phyloP scores from a whole-genome alignment of 192 early-diverging fungal genomes.

The Chytriomyces sp. region DNA sequence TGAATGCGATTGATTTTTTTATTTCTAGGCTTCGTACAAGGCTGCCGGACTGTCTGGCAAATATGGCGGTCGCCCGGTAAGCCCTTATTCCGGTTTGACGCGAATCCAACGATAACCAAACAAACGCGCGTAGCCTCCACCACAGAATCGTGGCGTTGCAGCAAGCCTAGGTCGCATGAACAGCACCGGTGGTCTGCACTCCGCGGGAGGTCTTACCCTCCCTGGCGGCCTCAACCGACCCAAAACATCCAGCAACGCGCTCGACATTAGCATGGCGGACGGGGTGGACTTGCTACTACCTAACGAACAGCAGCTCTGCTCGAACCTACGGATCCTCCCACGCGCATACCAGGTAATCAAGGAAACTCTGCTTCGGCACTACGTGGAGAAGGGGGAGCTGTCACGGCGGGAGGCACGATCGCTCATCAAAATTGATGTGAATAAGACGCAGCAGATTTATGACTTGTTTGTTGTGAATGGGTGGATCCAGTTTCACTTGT shows the following conservation, averaged over 20 bases:
- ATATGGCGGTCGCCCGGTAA: too few relatives aligned
- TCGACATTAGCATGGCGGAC: constrained; percentile 81
- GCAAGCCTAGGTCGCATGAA: neutral
- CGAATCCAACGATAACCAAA: too few relatives aligned
- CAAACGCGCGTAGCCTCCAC: too few relatives aligned
- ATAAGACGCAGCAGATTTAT: constrained; percentile 83
- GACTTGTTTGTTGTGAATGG: constrained; percentile 93
- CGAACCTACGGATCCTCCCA: constrained; percentile 80
- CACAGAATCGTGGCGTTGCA: neutral
- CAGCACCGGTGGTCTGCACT: neutral
- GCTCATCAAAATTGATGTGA: constrained; percentile 90
- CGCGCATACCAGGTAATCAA: constrained; percentile 91
- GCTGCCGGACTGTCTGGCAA: constrained; percentile 17
- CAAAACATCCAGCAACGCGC: constrained; percentile 38
- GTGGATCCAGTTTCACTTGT: constrained; percentile 67
- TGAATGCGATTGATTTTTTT: constrained; percentile 2
- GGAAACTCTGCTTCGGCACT: constrained; percentile 84
- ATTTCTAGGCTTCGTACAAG: constrained; percentile 8
- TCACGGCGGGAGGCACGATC: constrained; percentile 76
- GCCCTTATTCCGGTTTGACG: too few relatives aligned
- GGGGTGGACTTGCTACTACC: constrained; percentile 82
- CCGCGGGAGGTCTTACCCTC: neutral
- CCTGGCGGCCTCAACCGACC: constrained; percentile 15
- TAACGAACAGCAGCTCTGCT: constrained; percentile 81
- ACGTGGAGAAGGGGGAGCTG: constrained; percentile 73